Evolutionary conservation across 306 rosid species (phyloP), one percentile per base, ranked within the genome.

Genomic region (Medicago ruthenica): DNA sequence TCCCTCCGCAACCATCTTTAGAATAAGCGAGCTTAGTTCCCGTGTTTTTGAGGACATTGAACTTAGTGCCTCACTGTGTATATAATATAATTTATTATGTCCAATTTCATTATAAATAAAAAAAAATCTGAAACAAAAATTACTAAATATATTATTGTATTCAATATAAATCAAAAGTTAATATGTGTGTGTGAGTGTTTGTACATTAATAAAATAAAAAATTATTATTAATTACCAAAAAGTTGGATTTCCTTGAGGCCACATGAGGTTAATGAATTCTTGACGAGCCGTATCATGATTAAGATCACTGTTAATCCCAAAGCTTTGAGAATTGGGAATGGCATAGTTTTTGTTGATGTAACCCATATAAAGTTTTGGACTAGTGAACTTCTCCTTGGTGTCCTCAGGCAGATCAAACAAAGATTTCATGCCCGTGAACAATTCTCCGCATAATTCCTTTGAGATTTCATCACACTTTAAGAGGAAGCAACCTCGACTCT

Each of bases 371-470:
- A 84, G 69, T 76, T 58, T 85, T 10, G 76, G 14, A 57, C 79
- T 58, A 0, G 1, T 17, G 62, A 81, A 79, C 62, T 73, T 84
- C 45, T n/a, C 22, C 81, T 85, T 87, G 18, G 84, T 83, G 59
- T 87, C 87, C 50, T 81, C 80, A 0, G 95, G 92, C 0, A 89
- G 62, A 70, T 82, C 88, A 68, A 89, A 89, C 62, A 89, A 40
- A 6, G 48, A 13, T 79, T 76, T 84, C 79, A 83, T 51, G 55
- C 11, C 73, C 10, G 2, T 10, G 63, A 87, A 70, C 81, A 82
- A 76, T 6, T 63, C 44, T 31, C 80, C 84, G 20, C 61, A 75
- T 44, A 61, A n/a, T 12, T 9, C 36, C 8, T 15, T 64, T 0
- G 73, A 67, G 18, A 62, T 67, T 9, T 36, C 72, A 80, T 72